phyloP scores from a whole-genome alignment of 305 asterid genomes.

The Euphrasia arctica region DNA sequence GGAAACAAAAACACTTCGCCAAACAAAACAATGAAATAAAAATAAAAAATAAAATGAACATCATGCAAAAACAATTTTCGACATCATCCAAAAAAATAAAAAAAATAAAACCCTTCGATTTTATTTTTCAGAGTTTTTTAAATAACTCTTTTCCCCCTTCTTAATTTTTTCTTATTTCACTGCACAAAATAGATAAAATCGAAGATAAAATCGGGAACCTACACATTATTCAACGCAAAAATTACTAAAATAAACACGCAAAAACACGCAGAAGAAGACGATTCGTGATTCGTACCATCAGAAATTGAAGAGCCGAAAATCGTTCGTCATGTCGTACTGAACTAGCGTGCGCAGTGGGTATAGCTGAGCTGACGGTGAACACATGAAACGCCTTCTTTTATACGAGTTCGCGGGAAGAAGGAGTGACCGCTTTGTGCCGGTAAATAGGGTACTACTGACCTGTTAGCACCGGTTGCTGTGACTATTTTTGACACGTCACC shows the following conservation, averaged over 20 bases:
- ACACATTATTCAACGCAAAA: not conserved
- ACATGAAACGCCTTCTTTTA: constrained; percentile 23
- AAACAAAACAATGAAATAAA: not conserved
- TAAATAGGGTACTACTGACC: constrained; percentile 27
- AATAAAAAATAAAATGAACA: not conserved
- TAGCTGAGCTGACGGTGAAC: constrained; percentile 10
- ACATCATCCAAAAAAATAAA: too few relatives aligned
- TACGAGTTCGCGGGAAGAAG: constrained; percentile 40
- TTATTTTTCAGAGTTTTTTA: too few relatives aligned
- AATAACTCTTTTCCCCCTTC: not conserved
- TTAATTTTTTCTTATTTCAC: not conserved
- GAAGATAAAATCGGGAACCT: not conserved
- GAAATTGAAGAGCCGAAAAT: constrained; percentile 13
- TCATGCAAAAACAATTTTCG: not conserved
- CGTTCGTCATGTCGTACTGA: constrained; percentile 14
- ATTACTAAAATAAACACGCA: not conserved
- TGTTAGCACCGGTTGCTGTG: constrained; percentile 29
- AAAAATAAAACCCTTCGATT: too few relatives aligned
- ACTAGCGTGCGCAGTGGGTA: constrained; percentile 4
- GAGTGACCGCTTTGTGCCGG: constrained; percentile 37
- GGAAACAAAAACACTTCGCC: constrained; percentile 9
- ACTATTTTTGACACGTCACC: constrained; percentile 23
- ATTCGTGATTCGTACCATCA: constrained; percentile 20
- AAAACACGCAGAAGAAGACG: not conserved
- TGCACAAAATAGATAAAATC: not conserved